These are phyloP conservation scores for Kwoniella europaea DNA, from an alignment of 768 basidiomycete species.

Conservation along the genomic window DNA sequence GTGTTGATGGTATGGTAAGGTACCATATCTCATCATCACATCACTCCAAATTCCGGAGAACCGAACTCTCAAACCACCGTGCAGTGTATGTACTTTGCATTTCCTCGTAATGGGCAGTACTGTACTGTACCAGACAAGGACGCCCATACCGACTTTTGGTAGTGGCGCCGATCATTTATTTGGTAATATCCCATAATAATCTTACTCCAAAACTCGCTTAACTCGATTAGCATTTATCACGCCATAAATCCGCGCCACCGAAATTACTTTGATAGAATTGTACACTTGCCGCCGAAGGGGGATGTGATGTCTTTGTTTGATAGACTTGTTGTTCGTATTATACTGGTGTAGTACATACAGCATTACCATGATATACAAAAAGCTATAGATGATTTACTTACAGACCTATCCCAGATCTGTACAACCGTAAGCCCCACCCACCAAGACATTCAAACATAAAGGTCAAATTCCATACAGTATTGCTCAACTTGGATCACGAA, in stretches of 20 bases:
- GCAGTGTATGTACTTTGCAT: not conserved
- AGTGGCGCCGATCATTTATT: constrained; percentile 5
- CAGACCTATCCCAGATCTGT: too few species aligned
- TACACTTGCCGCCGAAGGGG: too few species aligned
- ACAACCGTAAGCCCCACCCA: too few species aligned
- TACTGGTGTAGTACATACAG: too few species aligned
- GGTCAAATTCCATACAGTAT: too few species aligned
- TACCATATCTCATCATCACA: not conserved
- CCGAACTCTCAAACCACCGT: not conserved
- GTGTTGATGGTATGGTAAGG: not conserved
- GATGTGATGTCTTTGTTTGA: too few species aligned
- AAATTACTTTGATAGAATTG: too few species aligned
- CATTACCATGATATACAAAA: too few species aligned
- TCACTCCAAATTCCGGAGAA: not conserved
- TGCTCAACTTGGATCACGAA: too few species aligned
- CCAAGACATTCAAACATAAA: too few species aligned
- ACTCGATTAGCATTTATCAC: constrained; percentile 12
- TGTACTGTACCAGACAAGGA: not conserved
- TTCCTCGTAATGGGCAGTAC: not conserved
- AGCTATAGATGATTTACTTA: too few species aligned
- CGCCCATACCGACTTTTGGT: not conserved
- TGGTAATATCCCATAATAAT: not conserved
- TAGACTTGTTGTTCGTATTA: too few species aligned
- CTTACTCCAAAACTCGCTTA: constrained; percentile 1
- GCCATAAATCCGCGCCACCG: not conserved